Evolutionary conservation across 2,329 filamentous ascomycete genomes (phyloP).

Genomic region (Aspergillus japonicus): DNA sequence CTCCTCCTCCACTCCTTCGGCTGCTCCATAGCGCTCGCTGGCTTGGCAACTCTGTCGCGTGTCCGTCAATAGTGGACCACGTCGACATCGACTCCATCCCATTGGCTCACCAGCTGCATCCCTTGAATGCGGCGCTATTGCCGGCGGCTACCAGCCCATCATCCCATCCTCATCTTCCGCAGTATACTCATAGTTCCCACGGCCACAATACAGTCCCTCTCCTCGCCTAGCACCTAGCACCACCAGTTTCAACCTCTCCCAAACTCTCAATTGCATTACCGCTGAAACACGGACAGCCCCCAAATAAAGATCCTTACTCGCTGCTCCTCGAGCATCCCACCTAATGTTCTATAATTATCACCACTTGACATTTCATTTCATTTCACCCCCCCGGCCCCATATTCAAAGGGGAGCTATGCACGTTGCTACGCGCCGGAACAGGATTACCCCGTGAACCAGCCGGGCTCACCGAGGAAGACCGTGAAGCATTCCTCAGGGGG

Average conservation of each 20-base stretch:
- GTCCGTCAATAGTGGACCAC: constrained; percentile 3
- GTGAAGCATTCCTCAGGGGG: not conserved
- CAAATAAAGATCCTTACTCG: constrained; percentile 5
- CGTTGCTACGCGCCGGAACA: not conserved
- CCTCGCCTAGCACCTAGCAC: not conserved
- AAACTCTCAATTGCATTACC: not conserved
- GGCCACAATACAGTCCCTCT: not conserved
- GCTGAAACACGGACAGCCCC: not conserved
- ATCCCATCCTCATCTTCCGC: not conserved
- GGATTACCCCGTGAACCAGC: too few species aligned
- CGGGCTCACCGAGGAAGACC: not conserved
- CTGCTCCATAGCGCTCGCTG: not conserved
- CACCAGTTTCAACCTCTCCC: not conserved
- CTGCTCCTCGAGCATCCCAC: constrained; percentile 1
- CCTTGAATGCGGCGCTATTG: constrained; percentile 3
- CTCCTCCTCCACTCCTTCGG: not conserved
- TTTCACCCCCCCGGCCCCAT: not conserved
- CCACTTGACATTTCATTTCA: not conserved
- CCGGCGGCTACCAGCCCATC: not conserved
- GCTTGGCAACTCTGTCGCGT: constrained; percentile 5
- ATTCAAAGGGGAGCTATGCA: not conserved
- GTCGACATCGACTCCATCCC: constrained; percentile 11
- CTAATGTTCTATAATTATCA: not conserved
- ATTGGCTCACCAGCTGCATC: constrained; percentile 12
- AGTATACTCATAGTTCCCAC: not conserved